phyloP scores from a whole-genome alignment of 208 protist species.

The Angomonas ambiguus region DNA sequence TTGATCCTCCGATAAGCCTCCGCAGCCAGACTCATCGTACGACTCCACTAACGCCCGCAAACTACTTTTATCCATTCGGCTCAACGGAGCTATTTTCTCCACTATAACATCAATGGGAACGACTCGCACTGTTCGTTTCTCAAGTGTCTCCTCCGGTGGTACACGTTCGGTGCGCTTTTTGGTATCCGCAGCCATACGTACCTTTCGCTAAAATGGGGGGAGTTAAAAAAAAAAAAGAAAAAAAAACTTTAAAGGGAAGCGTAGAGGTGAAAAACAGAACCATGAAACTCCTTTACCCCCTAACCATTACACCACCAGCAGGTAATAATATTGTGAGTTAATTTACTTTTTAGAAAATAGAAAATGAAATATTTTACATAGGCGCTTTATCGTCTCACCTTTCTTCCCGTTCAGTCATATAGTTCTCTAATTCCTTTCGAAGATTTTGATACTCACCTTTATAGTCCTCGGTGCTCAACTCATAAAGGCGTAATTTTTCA shows the following conservation, averaged over 20 bases:
- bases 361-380: no score
- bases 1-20: conserved; percentile 57
- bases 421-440: conserved; percentile 59
- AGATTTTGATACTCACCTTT: conserved; percentile 61
- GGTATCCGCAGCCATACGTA: not conserved
- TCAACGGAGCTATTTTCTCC: conserved; percentile 40
- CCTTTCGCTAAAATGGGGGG: not conserved
- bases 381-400: no score
- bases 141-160: not conserved
- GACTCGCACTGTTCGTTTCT: not conserved
- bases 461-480: conserved; percentile 69
- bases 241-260: conserved; percentile 9
- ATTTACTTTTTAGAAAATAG: no score
- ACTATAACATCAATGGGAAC: conserved; percentile 63
- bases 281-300: not conserved
- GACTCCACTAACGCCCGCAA: conserved; percentile 38
- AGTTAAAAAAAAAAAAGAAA: not conserved
- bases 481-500: conserved; percentile 73
- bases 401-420: conserved; percentile 48
- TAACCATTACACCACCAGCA: no score
- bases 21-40: conserved; percentile 56
- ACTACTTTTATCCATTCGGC: conserved; percentile 27
- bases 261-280: conserved; percentile 11
- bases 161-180: not conserved
- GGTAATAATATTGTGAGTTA: no score